Evolutionary conservation across 129 eudicot species (phyloP), one percentile per base, ranked within the genome.

Genomic region (Artemisia argyi): DNA sequence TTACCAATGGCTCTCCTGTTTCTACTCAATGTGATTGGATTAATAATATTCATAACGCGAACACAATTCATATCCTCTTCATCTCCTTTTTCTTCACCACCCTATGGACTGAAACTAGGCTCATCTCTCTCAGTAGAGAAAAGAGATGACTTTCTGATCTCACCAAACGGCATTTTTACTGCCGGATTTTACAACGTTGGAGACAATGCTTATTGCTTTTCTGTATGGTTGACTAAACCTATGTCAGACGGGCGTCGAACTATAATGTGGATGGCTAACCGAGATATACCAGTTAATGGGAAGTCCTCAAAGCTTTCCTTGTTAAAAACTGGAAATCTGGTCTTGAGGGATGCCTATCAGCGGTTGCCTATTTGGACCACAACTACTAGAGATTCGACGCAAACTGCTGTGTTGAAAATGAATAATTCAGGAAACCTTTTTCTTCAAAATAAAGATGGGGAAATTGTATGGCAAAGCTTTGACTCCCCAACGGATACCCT

Each of bases 221-320:
- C 32, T 1, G 32, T 28, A 28, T 28, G 32, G 32, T 28, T 2
- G 3, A 28, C 32, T 28, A 28, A 28, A 28, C 32, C 32, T 28
- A 28, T 28, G 32, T 28, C 32, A 4, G 3, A 28, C 2, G 32
- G 32, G 3, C 0, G 32, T 28, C 73, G 32, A 28, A 28, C 32
- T 4, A 28, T 2, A 28, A 1, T 28, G 55, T 87, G 92, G 91
- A 87, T 73, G 81, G 88, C 84, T 4, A 86, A 86, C 63, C 73
- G 88, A 7, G 86, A 87, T 49, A 57, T 65, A 44, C 92, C 92
- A 6, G 89, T 87, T 28, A 87, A 83, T 3, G 83, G 86, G 24
- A 81, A 68, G 69, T 7, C 48, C 26, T 72, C 91, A 50, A 64
- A 69, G 57, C 71, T 86, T 52, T 51, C 73, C 2, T 48, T 86